Conservation (phyloP, 1,139 yeast genomes). For the Suhomyces bribrorum region DNA sequence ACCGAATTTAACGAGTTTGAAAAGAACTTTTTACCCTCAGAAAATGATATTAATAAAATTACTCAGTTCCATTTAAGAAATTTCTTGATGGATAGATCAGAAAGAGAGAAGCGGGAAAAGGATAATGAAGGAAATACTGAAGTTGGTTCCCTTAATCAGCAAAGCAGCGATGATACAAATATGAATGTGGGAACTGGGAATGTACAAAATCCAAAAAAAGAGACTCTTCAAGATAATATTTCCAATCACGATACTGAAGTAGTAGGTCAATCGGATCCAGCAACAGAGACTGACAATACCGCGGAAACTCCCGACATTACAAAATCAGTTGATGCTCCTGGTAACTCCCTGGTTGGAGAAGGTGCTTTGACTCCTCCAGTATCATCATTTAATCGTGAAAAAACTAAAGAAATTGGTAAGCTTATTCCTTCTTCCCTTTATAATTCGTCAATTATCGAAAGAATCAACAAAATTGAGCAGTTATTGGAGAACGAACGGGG, state of each 20-base stretch:
- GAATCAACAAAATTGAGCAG: slow-evolving; percentile 32
- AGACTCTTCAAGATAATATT: too few relatives aligned
- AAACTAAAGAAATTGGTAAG: slow-evolving; percentile 22
- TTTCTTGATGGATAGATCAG: slow-evolving; percentile 56
- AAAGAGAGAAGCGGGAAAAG: slow-evolving; percentile 2
- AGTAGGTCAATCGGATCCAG: neutral
- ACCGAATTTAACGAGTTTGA: slow-evolving; percentile 82
- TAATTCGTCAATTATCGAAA: slow-evolving; percentile 25
- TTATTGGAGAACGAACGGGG: slow-evolving; percentile 22
- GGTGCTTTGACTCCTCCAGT: neutral
- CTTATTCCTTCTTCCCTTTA: slow-evolving; percentile 28
- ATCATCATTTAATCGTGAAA: slow-evolving; percentile 14
- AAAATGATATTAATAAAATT: slow-evolving; percentile 87
- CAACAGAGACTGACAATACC: slow-evolving; percentile 1
- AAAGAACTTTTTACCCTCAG: slow-evolving; percentile 77
- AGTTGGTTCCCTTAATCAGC: slow-evolving; percentile 1
- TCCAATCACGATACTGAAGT: slow-evolving; percentile 1
- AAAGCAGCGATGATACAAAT: neutral
- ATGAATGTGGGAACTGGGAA: too few relatives aligned
- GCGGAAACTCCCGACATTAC: neutral
- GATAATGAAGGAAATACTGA: slow-evolving; percentile 1
- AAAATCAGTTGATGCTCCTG: neutral
- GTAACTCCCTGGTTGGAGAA: neutral
- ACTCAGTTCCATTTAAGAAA: slow-evolving; percentile 86
- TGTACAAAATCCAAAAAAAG: too few relatives aligned